phyloP scores from a whole-genome alignment of 1,139 yeast species.

The Diutina rugosa region DNA sequence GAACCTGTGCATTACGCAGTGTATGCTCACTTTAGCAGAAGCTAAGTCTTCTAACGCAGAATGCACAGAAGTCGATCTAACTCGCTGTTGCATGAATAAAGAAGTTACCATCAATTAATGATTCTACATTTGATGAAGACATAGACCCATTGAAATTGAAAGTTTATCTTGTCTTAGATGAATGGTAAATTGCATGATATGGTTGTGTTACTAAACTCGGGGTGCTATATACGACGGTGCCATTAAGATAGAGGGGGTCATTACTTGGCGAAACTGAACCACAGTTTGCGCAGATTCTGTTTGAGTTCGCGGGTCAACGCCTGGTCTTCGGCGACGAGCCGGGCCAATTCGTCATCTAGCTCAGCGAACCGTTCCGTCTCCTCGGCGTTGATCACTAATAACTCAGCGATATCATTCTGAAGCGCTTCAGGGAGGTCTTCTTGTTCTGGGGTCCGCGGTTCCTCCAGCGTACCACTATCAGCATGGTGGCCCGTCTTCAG shows the following conservation, averaged over 20 bases:
- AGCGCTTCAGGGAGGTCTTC: constrained; percentile 12
- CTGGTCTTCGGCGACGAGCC: constrained; percentile 16
- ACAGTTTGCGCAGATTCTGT: constrained; percentile 14
- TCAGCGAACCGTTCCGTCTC: constrained; percentile 43
- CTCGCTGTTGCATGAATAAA: no score
- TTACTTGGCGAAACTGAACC: constrained; percentile 13
- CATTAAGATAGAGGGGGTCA: neutral
- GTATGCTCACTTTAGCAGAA: no score
- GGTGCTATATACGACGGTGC: no score
- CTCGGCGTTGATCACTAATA: constrained; percentile 37
- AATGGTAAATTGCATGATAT: no score
- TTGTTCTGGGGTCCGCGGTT: neutral
- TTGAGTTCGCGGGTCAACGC: constrained; percentile 16
- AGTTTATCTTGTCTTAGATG: no score
- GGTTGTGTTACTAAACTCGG: no score
- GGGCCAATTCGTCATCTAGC: constrained; percentile 34
- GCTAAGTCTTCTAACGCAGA: no score
- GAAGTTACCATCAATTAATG: no score
- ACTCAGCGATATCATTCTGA: constrained; percentile 35
- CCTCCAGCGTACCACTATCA: neutral
- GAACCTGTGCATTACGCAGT: no score
- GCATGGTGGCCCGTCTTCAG: constrained; percentile 14
- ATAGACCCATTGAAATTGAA: no score
- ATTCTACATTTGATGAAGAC: no score
- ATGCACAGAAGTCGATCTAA: no score